Base-by-base conservation (phyloP, 805 yeast genomes). In the Yarrowia sp. region DNA sequence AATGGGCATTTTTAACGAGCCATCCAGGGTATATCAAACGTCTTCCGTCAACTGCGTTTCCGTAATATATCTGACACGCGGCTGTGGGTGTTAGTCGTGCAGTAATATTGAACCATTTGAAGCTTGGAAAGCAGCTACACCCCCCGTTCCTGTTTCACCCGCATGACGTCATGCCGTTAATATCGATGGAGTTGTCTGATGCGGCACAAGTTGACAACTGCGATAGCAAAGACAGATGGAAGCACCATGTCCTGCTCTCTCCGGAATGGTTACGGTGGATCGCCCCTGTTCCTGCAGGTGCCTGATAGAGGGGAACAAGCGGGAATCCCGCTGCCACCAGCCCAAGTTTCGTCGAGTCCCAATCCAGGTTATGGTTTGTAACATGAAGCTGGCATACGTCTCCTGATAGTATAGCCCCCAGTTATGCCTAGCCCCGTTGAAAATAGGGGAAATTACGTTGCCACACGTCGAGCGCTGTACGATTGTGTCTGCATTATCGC, bases 281-380 rank as follows among this genome's bases (percentile, higher is more conserved):
- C 46, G 46, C 46, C 61, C 30, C 36, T 30, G 61, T 55, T 40
- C 61, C 61, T 55, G 61, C 61, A 55, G 61, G 46, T 55, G 44
- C 61, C 61, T 40, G 46, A 55, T 55, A 24, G 61, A 40, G 58
- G 58, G 58, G 58, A 38, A 15, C 10, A 24, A 24, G 30, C 3
- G 30, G 30, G 30, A 24, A 24, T 24, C 30, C n/a, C 30, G 6
- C 30, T 24, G 30, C 30, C 6, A 5, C 30, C 38, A 12, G 38
- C 13, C 13, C 38, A 36, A 52, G 58, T 43, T 52, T 55, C n/a
- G 61, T 1, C 36, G 46, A 24, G n/a, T 55, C 61, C 61, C 36
- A 15, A 15, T 39, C 40, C 61, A 39, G 46, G 38, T 14, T 55
- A 55, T 12, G n/a, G 61, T 55, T 55, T 55, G 46, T 14, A 20